Conservation (phyloP, 2,329 filamentous ascomycete species). For the Colletotrichum spinosum region DNA sequence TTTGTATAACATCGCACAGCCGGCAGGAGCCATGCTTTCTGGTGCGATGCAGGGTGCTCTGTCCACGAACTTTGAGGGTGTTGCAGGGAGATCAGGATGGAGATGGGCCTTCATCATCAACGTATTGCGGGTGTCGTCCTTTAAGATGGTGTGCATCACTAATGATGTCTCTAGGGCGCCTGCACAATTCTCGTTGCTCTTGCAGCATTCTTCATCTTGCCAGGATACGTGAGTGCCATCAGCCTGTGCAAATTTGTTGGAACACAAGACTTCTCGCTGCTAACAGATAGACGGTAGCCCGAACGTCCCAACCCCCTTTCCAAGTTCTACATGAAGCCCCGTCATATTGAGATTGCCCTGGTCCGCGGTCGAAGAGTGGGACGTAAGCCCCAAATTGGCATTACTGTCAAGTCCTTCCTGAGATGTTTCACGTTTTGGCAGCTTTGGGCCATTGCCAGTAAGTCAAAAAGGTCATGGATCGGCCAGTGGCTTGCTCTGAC, state of each 20-base stretch:
- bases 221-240: constrained; percentile 12
- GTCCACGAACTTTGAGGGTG: constrained; percentile 64
- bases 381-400: constrained; percentile 29
- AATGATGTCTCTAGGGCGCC: background rate
- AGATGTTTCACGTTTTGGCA: constrained; percentile 30
- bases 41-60: constrained; percentile 66
- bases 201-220: constrained; percentile 28
- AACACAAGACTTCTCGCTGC: background rate
- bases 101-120: constrained; percentile 57
- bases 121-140: constrained; percentile 14
- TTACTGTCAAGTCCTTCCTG: constrained; percentile 24
- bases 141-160: fast-evolving
- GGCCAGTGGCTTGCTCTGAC: background rate
- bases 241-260: background rate
- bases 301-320: constrained; percentile 23
- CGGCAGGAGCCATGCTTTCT: constrained; percentile 65
- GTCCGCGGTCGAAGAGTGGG: constrained; percentile 16
- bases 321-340: constrained; percentile 23
- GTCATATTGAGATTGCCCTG: constrained; percentile 23
- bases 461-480: background rate
- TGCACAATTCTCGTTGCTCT: constrained; percentile 24
- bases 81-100: constrained; percentile 53
- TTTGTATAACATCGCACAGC: constrained; percentile 62
- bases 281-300: constrained; percentile 2
- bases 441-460: constrained; percentile 25